phyloP scores from a whole-genome alignment of 345 rosid species.

The Jatropha curcas region DNA sequence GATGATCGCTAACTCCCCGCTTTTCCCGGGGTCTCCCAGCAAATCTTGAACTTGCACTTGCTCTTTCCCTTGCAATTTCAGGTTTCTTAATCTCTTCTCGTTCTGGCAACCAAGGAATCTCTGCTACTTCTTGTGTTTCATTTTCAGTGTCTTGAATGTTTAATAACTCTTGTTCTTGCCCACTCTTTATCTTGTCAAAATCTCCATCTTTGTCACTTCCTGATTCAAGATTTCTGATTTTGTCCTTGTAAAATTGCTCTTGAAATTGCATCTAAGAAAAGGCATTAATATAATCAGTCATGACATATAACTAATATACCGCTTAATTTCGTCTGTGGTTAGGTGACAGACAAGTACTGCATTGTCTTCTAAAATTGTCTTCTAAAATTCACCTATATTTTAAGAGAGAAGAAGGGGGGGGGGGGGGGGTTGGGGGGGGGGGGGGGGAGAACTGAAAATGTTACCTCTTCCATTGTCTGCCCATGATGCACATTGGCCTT shows the following conservation, averaged over 20 bases:
- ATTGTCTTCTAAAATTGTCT: no score
- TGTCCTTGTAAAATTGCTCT: conserved; percentile 62
- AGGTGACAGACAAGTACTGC: background rate
- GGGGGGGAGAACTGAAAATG: background rate
- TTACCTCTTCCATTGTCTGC: conserved; percentile 71
- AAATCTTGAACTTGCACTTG: no score
- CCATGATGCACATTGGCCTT: conserved; percentile 62
- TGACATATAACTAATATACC: no score
- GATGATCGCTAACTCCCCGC: no score
- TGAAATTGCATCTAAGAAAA: conserved; percentile 58
- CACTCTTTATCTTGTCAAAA: conserved; percentile 59
- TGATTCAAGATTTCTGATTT: conserved; percentile 40
- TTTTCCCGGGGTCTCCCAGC: no score
- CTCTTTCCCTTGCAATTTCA: background rate
- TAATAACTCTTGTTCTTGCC: conserved; percentile 45
- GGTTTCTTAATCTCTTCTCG: background rate
- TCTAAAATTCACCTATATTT: no score
- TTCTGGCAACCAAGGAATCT: background rate
- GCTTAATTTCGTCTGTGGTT: no score
- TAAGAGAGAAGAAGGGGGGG: no score
- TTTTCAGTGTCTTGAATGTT: background rate
- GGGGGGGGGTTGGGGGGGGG: no score
- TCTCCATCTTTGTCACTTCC: conserved; percentile 54
- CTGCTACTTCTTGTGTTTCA: background rate
- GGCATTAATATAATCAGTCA: background rate